These are phyloP conservation scores for Ophiostoma ips DNA, from an alignment of 2,329 filamentous ascomycete genomes.

Conservation along the genomic window DNA sequence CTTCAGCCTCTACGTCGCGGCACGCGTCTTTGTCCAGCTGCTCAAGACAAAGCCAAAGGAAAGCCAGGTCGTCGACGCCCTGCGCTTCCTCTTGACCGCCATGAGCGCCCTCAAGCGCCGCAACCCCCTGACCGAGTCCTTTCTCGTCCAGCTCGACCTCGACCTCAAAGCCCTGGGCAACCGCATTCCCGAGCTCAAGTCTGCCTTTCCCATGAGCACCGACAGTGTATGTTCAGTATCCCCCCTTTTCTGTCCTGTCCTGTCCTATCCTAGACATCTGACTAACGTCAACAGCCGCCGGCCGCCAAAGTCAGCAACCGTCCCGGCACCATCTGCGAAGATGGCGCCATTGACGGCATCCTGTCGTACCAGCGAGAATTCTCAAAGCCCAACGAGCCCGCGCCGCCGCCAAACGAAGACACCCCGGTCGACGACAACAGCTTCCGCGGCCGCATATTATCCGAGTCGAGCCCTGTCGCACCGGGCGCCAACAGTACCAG, in stretches of 20 bases:
- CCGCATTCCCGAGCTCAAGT: slow-evolving; percentile 42
- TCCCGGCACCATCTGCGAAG: slow-evolving; percentile 11
- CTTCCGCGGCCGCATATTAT: not conserved
- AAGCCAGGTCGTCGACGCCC: slow-evolving; percentile 58
- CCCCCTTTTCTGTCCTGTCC: not conserved
- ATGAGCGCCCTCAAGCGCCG: slow-evolving; percentile 81
- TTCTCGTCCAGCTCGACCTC: slow-evolving; percentile 82
- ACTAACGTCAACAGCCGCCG: slow-evolving; percentile 12
- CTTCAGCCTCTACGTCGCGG: slow-evolving; percentile 92
- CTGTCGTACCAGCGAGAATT: slow-evolving; percentile 23
- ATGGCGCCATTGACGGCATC: slow-evolving; percentile 24
- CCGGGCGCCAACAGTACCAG: not conserved
- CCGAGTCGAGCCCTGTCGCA: slow-evolving; percentile 6
- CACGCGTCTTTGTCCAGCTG: slow-evolving; percentile 89
- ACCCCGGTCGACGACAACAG: slow-evolving; percentile 3
- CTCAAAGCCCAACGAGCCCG: slow-evolving; percentile 4
- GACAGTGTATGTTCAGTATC: slow-evolving; percentile 34
- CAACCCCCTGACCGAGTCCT: slow-evolving; percentile 87
- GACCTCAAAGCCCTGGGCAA: slow-evolving; percentile 66
- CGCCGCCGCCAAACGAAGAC: not conserved
- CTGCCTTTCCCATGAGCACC: slow-evolving; percentile 38
- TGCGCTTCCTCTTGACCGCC: slow-evolving; percentile 81
- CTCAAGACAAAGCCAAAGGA: slow-evolving; percentile 89
- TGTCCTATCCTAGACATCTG: not conserved
- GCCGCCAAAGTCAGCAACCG: not conserved